phyloP scores from a whole-genome alignment of 1,284 basidiomycete genomes.

The Anthracocystis setariae region DNA sequence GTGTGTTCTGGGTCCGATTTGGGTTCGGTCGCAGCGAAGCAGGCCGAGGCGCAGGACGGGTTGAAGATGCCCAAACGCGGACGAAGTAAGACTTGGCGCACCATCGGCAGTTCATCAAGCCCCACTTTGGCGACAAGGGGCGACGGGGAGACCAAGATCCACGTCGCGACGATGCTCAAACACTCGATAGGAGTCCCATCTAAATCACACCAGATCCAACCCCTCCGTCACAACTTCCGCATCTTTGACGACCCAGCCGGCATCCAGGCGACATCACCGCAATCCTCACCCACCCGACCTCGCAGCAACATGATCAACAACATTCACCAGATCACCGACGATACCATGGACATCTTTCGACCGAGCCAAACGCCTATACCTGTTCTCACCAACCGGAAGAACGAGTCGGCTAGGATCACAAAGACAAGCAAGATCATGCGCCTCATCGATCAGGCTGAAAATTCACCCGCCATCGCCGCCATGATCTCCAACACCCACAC shows the following conservation, averaged over 20 bases:
- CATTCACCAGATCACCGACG: too few relatives aligned
- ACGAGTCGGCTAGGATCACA: slow-evolving; percentile 14
- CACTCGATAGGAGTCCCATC: slow-evolving; percentile 23
- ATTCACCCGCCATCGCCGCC: slow-evolving; percentile 16
- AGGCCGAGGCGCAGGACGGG: not conserved
- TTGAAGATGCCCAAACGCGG: slow-evolving; percentile 29
- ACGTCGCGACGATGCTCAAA: slow-evolving; percentile 13
- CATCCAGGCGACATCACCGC: not conserved
- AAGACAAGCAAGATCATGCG: slow-evolving; percentile 48
- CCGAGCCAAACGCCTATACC: too few relatives aligned
- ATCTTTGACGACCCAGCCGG: slow-evolving; percentile 17
- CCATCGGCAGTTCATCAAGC: not conserved
- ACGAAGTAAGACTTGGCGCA: slow-evolving; percentile 6
- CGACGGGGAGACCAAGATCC: too few relatives aligned
- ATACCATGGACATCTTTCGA: slow-evolving; percentile 29
- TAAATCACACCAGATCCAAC: not conserved
- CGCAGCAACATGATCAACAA: not conserved
- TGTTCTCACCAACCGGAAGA: too few relatives aligned
- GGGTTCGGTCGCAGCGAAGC: slow-evolving; percentile 2
- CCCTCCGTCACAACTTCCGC: slow-evolving; percentile 11
- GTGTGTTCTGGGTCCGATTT: slow-evolving; percentile 24
- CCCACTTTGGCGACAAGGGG: too few relatives aligned
- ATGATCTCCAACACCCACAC: slow-evolving; percentile 3
- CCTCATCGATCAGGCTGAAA: slow-evolving; percentile 40
- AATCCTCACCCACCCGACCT: slow-evolving; percentile 21